phyloP scores from a whole-genome alignment of 2,329 filamentous ascomycete genomes.

The Chrysoporthe puriensis region DNA sequence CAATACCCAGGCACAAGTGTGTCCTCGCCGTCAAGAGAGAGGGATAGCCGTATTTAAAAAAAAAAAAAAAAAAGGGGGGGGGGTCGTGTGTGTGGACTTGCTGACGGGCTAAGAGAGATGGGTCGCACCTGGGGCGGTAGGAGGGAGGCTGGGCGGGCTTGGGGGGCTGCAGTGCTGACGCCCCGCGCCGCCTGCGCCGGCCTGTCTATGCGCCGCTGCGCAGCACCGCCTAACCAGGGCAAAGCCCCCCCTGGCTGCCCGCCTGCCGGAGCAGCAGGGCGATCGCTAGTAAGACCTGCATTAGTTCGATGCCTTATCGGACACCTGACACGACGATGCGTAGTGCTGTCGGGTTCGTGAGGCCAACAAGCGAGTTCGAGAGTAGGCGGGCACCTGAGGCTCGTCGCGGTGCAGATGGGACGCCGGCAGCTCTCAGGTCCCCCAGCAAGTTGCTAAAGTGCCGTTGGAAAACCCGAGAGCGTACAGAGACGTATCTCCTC shows the following conservation, averaged over 20 bases:
- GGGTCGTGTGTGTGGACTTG: neutral
- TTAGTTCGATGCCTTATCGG: neutral
- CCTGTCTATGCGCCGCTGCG: constrained; percentile 16
- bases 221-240: neutral
- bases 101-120: constrained; percentile 4
- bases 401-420: too few relatives aligned
- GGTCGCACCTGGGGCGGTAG: neutral
- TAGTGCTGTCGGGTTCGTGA: neutral
- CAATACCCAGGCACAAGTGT: neutral
- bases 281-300: constrained; percentile 4
- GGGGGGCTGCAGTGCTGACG: constrained; percentile 13
- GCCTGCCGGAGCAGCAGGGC: neutral
- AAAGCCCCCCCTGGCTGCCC: neutral
- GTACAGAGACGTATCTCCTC: too few relatives aligned
- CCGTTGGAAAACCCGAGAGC: too few relatives aligned
- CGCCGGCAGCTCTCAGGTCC: too few relatives aligned
- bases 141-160: constrained; percentile 13
- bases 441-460: too few relatives aligned
- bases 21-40: neutral
- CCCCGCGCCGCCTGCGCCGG: neutral
- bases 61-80: neutral
- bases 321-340: neutral
- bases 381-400: too few relatives aligned
- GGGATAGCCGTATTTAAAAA: neutral
- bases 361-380: too few relatives aligned